Percentiles rank a stretch among this genome's conserved stretches.
Evolutionary conservation across 2,329 filamentous ascomycete species (phyloP).

Genomic region (Metarhizium sp.): DNA sequence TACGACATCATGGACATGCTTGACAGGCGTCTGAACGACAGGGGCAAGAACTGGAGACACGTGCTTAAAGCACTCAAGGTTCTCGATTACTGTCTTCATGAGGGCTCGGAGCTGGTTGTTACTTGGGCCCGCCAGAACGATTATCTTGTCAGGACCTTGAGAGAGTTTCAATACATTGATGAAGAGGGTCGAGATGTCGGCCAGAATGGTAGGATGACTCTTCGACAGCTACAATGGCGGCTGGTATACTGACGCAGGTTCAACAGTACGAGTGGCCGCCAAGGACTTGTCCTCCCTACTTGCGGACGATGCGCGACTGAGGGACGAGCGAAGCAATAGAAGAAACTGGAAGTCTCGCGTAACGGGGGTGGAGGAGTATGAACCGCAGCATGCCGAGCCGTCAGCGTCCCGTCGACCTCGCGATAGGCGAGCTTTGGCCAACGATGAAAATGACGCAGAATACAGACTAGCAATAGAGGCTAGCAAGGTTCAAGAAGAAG

Average conservation of each 20-base stretch:
- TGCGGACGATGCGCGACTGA: conserved; percentile 85
- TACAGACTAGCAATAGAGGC: conserved; percentile 87
- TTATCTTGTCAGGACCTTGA: conserved; percentile 96
- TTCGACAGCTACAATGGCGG: background rate
- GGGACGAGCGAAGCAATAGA: conserved; percentile 81
- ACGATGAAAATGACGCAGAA: conserved; percentile 81
- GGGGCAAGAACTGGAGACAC: conserved; percentile 99
- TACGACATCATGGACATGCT: conserved; percentile 99
- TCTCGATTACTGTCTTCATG: conserved; percentile 93
- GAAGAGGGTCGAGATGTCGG: conserved; percentile 94
- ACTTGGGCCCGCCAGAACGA: conserved; percentile 98
- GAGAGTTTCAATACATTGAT: conserved; percentile 94
- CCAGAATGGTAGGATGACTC: conserved; percentile 67
- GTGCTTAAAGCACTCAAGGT: conserved; percentile 97
- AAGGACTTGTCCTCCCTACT: conserved; percentile 92
- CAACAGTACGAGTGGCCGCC: conserved; percentile 79
- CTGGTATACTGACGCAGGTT: conserved; percentile 8
- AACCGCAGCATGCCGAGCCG: conserved; percentile 32
- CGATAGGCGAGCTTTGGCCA: conserved; percentile 36
- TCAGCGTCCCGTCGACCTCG: conserved; percentile 34
- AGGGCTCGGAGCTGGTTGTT: conserved; percentile 91
- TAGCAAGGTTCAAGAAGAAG: conserved; percentile 90
- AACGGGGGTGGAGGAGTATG: conserved; percentile 80
- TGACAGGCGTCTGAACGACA: conserved; percentile 96
- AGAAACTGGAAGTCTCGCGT: conserved; percentile 97